Evolutionary conservation across 2,329 filamentous ascomycete species (phyloP), one percentile per base, ranked within the genome.

Genomic region (Diaporthe ampelina): DNA sequence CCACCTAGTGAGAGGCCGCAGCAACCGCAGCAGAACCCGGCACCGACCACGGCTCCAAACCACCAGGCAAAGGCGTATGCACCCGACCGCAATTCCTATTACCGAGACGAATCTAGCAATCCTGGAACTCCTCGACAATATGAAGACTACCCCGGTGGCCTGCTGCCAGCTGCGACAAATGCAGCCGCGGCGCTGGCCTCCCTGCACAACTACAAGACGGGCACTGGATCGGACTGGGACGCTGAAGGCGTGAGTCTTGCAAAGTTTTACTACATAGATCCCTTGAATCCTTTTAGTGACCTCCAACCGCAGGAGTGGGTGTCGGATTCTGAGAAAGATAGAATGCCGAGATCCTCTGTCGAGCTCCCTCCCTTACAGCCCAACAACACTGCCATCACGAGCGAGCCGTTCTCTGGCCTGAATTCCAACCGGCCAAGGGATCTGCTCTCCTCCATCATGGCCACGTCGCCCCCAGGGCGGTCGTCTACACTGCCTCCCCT

Each of bases 181-280:
- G 95, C 95, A 72, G 95, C 95, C 61, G 94, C 94, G 70, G 95
- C 94, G 59, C 88, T 98, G 75, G 94, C 95, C 59, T 94, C 97
- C 86, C 88, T 98, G 81, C 88, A 90, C 79, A 92, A 91, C 80
- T 91, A 96, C 81, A 94, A 94, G 79, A 68, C 72, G 26, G 72
- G 72, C 17, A 88, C 92, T 75, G 93, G 94, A 74, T 88, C 90
- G 54, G 93, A 95, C 74, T 94, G 92, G 90, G 95, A 97, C 77
- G 92, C 92, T 70, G 94, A 95, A 83, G 89, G 88, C 84, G 94
- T 95, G 88, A 84, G 90, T 88, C 76, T 73, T 74, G 76, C 54
- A 52, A 43, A 52, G 63, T 45, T 58, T 70, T 45, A 35, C 58
- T 74, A 50, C 68, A 26, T 61, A 72, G 54, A 68, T 67, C 56